Percentiles rank a stretch among this genome's conserved stretches.
Conservation (phyloP, 2,329 filamentous ascomycete species). For the Alternaria atra region DNA sequence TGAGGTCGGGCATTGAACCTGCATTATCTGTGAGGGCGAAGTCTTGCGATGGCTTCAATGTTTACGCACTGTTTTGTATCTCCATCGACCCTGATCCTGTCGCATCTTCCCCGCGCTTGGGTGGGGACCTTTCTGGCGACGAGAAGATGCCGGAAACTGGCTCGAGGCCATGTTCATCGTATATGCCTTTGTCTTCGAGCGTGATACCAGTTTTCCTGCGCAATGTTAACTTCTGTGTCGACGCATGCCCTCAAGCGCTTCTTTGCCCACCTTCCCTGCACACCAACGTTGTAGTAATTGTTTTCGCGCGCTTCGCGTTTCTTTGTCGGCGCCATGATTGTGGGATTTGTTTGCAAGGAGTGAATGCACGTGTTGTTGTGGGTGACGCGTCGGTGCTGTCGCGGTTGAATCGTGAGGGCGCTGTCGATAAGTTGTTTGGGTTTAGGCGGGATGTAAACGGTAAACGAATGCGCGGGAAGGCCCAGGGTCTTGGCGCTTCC, state of each 20-base stretch:
- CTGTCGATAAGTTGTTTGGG: conserved; percentile 34
- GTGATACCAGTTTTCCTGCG: conserved; percentile 87
- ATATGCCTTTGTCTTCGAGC: conserved; percentile 77
- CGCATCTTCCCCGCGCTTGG: conserved; percentile 53
- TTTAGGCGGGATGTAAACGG: conserved; percentile 26
- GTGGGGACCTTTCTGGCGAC: conserved; percentile 75
- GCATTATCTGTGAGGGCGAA: conserved; percentile 6
- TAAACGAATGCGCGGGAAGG: conserved; percentile 13
- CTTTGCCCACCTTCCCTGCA: conserved; percentile 49
- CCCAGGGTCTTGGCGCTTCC: conserved; percentile 15
- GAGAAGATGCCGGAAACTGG: conserved; percentile 88
- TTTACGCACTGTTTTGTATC: conserved; percentile 66
- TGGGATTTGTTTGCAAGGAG: background rate
- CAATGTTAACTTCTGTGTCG: conserved; percentile 21
- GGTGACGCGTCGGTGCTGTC: conserved; percentile 23
- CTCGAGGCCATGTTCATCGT: conserved; percentile 93
- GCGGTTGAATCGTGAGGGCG: conserved; percentile 2
- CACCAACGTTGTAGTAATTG: conserved; percentile 52
- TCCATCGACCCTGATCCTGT: conserved; percentile 69
- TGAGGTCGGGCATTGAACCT: conserved; percentile 63
- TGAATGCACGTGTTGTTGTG: conserved; percentile 27
- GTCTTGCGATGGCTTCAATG: background rate
- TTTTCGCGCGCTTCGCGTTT: conserved; percentile 53
- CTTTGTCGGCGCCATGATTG: conserved; percentile 44
- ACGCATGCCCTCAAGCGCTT: conserved; percentile 5